phyloP scores from a whole-genome alignment of 768 basidiomycete genomes.

The Infundibulicybe gibba region DNA sequence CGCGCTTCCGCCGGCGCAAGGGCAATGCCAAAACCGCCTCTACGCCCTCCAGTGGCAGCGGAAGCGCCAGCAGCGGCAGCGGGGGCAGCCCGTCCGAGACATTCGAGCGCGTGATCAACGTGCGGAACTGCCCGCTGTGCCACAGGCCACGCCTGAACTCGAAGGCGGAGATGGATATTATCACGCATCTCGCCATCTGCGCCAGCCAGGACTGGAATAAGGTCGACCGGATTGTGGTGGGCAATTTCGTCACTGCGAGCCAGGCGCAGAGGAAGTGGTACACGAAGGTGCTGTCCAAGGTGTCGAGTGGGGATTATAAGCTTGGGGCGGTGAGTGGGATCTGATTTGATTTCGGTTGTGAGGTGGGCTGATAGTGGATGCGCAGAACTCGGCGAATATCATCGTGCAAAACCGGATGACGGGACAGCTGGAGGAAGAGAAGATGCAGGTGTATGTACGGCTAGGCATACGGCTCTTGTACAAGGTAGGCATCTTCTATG shows the following conservation, averaged over 20 bases:
- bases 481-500: slow-evolving; percentile 39
- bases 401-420: slow-evolving; percentile 93
- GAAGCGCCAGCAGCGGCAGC: slow-evolving; percentile 4
- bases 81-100: slow-evolving; percentile 27
- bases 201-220: slow-evolving; percentile 91
- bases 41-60: slow-evolving; percentile 6
- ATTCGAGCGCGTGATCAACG: slow-evolving; percentile 89
- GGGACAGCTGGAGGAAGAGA: slow-evolving; percentile 94
- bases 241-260: slow-evolving; percentile 90
- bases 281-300: slow-evolving; percentile 83
- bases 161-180: slow-evolving; percentile 90
- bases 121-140: slow-evolving; percentile 92
- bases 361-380: slow-evolving; percentile 2
- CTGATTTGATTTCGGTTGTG: background rate
- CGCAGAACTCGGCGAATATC: slow-evolving; percentile 93
- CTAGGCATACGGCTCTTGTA: slow-evolving; percentile 92
- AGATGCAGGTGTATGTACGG: slow-evolving; percentile 93
- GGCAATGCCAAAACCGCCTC: slow-evolving; percentile 12
- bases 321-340: slow-evolving; percentile 75
- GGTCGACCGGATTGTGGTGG: slow-evolving; percentile 86
- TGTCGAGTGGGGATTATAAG: slow-evolving; percentile 82
- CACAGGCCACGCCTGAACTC: slow-evolving; percentile 81
- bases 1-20: slow-evolving; percentile 9
- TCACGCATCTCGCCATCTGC: slow-evolving; percentile 96
- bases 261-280: slow-evolving; percentile 99